Percentiles rank a stretch among this genome's conserved stretches.
These are phyloP conservation scores for Dryadomyces sulphureus DNA, from an alignment of 2,329 filamentous ascomycete genomes.

Conservation along the genomic window DNA sequence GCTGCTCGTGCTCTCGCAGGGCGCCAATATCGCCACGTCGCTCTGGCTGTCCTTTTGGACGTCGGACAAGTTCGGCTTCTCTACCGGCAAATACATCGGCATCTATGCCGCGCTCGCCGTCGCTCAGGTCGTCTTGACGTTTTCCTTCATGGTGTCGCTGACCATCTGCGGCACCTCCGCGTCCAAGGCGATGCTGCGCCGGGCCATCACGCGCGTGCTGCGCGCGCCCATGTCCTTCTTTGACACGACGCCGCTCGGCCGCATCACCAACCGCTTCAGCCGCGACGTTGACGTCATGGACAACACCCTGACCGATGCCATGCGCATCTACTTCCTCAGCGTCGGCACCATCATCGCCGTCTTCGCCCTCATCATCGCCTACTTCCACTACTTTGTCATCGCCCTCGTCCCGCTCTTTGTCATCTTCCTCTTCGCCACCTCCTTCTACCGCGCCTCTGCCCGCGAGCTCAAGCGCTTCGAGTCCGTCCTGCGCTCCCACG, in stretches of 20 bases:
- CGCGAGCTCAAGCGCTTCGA: slow-evolving; percentile 93
- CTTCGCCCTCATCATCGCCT: slow-evolving; percentile 85
- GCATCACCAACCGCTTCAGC: slow-evolving; percentile 92
- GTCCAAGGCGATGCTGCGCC: slow-evolving; percentile 67
- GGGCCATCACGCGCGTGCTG: slow-evolving; percentile 65
- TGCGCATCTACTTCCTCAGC: slow-evolving; percentile 86
- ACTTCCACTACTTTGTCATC: slow-evolving; percentile 73
- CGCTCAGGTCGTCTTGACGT: slow-evolving; percentile 59
- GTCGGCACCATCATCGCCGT: slow-evolving; percentile 69
- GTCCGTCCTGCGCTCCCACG: slow-evolving; percentile 68
- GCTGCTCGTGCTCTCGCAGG: slow-evolving; percentile 59
- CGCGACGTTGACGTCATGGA: slow-evolving; percentile 96
- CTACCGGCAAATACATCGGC: slow-evolving; percentile 57
- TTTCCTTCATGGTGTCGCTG: slow-evolving; percentile 63
- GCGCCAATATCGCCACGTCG: slow-evolving; percentile 73
- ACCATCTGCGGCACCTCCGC: slow-evolving; percentile 68
- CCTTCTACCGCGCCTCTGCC: slow-evolving; percentile 82
- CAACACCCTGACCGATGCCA: slow-evolving; percentile 74
- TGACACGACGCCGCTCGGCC: slow-evolving; percentile 86
- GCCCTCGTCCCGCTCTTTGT: slow-evolving; percentile 50
- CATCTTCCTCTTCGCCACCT: slow-evolving; percentile 67
- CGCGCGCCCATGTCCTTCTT: slow-evolving; percentile 78
- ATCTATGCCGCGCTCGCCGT: slow-evolving; percentile 57
- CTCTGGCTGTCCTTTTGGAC: slow-evolving; percentile 95
- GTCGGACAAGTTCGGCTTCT: slow-evolving; percentile 55